Base-by-base conservation (phyloP, 2,329 filamentous ascomycete genomes). In the Penicillium verrucosum region DNA sequence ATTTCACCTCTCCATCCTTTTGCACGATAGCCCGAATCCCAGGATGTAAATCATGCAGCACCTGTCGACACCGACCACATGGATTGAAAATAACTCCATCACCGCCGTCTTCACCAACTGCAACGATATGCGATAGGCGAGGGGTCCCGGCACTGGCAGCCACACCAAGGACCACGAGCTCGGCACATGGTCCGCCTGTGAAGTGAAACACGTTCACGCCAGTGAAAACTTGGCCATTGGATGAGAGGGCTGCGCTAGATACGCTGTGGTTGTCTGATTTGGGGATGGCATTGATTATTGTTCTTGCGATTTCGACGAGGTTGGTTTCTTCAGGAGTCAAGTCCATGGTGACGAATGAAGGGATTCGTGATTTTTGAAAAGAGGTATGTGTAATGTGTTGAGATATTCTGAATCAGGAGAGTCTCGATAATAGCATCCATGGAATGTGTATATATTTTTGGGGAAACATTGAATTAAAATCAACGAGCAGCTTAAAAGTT, bases 161-260 rank as follows among this genome's bases (percentile, higher is more conserved):
- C 18, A 57, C 59, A 7, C 68, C 68, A 23, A 70, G 55, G 11
- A 65, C 64, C 18, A 69, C 68, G 11, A 70, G 61, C 41, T 70
- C 66, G 10, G 68, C 68, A 54, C 68, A 70, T 21, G 68, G 68
- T 2, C 68, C 67, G n/a, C 68, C 67, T 0, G 62, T 69, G 38
- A 67, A 67, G 32, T 66, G 64, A n/a, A 62, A 65, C 30, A 66
- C 62, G 38, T 67, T 67, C 40, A 65, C 59, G 10, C 61, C 65
- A 0, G 64, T 60, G 57, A 61, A 67, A 29, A 64, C 40, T 30
- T 60, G 60, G n/a, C 60, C 64, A 16, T 60, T 50, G 12, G 38
- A 37, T 7, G 59, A 57, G n/a, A 66, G 54, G 12, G 58, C 59
- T 36, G 64, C 54, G 40, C 57, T 60, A 37, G 58, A 54, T 16